Percentiles rank a stretch among this genome's conserved stretches.
phyloP scores from a whole-genome alignment of 305 asterid species.

The Plantago lanceolata region DNA sequence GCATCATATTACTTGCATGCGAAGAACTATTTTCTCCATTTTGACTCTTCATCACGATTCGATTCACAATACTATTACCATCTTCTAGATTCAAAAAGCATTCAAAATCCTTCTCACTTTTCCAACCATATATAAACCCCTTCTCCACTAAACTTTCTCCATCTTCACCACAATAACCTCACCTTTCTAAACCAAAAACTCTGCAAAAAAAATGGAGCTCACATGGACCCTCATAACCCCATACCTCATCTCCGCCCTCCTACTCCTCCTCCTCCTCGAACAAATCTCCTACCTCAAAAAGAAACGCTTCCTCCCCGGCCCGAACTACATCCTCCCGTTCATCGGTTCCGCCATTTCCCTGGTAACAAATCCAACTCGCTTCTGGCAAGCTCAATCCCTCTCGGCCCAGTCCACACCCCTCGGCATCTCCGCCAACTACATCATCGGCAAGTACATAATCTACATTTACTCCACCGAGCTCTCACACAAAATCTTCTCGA shows the following conservation, averaged over 20 bases:
- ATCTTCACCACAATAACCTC: constrained; percentile 17
- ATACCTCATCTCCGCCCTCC: constrained; percentile 34
- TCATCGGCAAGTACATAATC: constrained; percentile 56
- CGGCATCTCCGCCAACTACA: constrained; percentile 64
- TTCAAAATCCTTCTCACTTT: background rate
- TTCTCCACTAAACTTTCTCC: background rate
- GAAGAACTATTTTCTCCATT: no score
- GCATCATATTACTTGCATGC: no score
- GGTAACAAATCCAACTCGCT: constrained; percentile 47
- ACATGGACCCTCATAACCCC: constrained; percentile 37
- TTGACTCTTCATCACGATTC: no score
- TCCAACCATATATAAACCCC: no score
- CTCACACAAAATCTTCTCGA: constrained; percentile 60
- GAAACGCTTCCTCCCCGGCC: constrained; percentile 67
- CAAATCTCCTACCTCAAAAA: constrained; percentile 58
- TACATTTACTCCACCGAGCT: constrained; percentile 62
- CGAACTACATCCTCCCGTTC: constrained; percentile 55
- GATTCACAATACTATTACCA: no score
- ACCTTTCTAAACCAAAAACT: no score
- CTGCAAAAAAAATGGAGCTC: constrained; percentile 28
- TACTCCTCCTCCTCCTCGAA: constrained; percentile 46
- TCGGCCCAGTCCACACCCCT: constrained; percentile 45
- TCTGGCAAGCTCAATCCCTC: constrained; percentile 58
- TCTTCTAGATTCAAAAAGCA: constrained; percentile 4
- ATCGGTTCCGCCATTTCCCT: constrained; percentile 55